Evolutionary conservation across 495 filamentous ascomycete species (phyloP).

Genomic region (Lasiosphaeria ovina): DNA sequence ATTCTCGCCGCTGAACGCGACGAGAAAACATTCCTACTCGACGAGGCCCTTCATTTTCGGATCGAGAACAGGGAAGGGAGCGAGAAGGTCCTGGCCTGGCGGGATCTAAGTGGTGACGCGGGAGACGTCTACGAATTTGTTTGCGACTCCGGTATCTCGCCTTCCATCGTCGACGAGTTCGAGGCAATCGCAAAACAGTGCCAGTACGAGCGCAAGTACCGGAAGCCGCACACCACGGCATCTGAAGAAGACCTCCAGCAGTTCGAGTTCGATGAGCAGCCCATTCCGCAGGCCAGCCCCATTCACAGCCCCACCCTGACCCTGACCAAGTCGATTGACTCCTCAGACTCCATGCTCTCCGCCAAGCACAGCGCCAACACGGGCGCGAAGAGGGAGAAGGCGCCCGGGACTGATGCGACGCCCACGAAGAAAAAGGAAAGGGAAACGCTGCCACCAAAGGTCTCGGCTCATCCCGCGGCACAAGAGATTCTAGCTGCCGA

Average conservation of each 20-base stretch:
- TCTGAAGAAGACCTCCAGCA: slow-evolving; percentile 76
- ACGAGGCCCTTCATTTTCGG: slow-evolving; percentile 85
- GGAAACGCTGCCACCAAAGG: slow-evolving; percentile 42
- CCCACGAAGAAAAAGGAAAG: slow-evolving; percentile 31
- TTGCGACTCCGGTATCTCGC: slow-evolving; percentile 70
- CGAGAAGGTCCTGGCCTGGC: slow-evolving; percentile 86
- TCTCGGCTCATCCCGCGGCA: slow-evolving; percentile 63
- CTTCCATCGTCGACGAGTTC: slow-evolving; percentile 74
- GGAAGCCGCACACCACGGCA: slow-evolving; percentile 72
- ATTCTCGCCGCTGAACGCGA: slow-evolving; percentile 71
- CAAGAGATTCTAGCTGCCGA: slow-evolving; percentile 73
- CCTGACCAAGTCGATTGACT: slow-evolving; percentile 47
- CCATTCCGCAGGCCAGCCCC: slow-evolving; percentile 81
- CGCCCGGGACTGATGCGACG: slow-evolving; percentile 6
- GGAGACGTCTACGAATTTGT: slow-evolving; percentile 97
- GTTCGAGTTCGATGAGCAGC: slow-evolving; percentile 78
- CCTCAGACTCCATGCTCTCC: slow-evolving; percentile 45
- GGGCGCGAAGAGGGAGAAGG: slow-evolving; percentile 32
- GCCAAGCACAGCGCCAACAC: slow-evolving; percentile 36
- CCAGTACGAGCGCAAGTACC: slow-evolving; percentile 94
- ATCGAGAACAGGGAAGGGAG: slow-evolving; percentile 73
- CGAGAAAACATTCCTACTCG: slow-evolving; percentile 94
- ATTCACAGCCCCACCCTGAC: slow-evolving; percentile 58
- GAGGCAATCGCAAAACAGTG: slow-evolving; percentile 84
- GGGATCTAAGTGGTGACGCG: slow-evolving; percentile 87